A percentile compares a stretch with the other conserved stretches of the same genome.
phyloP scores from a whole-genome alignment of 192 early-diverging fungal genomes.

The Chytriomyces sp. region DNA sequence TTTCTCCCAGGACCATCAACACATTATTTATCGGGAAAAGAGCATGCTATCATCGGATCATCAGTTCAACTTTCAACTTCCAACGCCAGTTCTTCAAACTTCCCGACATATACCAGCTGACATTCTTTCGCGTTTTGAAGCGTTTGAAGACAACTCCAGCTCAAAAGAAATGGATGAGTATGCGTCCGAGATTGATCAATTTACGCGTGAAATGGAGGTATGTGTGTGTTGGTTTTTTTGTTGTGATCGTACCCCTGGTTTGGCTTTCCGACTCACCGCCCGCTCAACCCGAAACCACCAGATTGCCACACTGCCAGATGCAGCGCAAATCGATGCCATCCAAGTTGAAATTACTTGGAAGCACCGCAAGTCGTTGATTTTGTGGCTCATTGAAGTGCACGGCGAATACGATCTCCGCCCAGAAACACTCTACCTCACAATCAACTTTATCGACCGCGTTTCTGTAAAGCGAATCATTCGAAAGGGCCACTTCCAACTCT shows the following conservation, averaged over 20 bases:
- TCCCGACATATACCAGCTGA: not conserved
- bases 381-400: slow-evolving; percentile 63
- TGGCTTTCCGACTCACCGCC: not conserved
- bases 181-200: slow-evolving; percentile 1
- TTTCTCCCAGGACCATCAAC: not conserved
- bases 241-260: not conserved
- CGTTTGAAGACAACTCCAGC: slow-evolving; percentile 13
- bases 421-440: slow-evolving; percentile 62
- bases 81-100: not conserved
- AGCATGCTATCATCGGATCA: not conserved
- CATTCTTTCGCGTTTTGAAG: slow-evolving; percentile 17
- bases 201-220: slow-evolving; percentile 34
- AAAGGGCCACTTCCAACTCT: slow-evolving; percentile 51
- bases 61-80: slow-evolving; percentile 3
- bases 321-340: slow-evolving; percentile 21
- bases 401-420: slow-evolving; percentile 55
- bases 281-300: not conserved
- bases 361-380: slow-evolving; percentile 55
- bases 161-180: slow-evolving; percentile 24
- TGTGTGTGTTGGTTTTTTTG: not conserved
- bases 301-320: slow-evolving; percentile 14
- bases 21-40: not conserved
- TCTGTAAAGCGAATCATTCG: slow-evolving; percentile 43
- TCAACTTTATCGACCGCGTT: slow-evolving; percentile 63
- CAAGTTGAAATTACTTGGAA: slow-evolving; percentile 58